Conservation (phyloP, 768 basidiomycete genomes). For the Russula griseocarnosa region DNA sequence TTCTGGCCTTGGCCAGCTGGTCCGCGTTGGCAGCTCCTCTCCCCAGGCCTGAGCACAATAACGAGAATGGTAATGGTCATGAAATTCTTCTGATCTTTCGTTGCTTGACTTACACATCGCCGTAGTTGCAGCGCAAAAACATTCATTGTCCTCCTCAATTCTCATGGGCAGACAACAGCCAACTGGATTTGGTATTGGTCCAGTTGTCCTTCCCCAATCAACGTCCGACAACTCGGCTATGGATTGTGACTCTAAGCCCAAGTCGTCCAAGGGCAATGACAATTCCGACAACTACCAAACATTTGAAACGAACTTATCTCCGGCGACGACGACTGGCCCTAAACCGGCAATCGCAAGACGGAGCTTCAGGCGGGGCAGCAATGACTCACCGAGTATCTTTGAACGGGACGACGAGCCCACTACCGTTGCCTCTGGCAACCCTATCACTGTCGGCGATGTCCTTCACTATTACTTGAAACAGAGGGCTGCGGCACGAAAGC, state of each 20-base stretch:
- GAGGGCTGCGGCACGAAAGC: background rate
- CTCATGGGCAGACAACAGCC: background rate
- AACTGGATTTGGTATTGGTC: too few relatives aligned
- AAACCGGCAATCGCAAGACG: too few relatives aligned
- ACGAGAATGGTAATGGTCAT: background rate
- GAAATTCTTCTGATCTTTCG: background rate
- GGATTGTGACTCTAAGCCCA: too few relatives aligned
- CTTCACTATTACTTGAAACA: background rate
- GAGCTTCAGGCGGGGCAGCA: background rate
- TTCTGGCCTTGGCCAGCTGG: background rate
- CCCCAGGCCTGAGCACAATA: background rate
- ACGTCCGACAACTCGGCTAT: too few relatives aligned
- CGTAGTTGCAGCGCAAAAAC: background rate
- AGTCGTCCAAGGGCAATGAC: too few relatives aligned
- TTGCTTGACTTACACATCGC: background rate
- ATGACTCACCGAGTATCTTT: background rate
- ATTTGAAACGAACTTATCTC: too few relatives aligned
- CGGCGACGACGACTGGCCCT: background rate
- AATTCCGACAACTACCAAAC: too few relatives aligned
- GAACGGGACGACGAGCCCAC: background rate
- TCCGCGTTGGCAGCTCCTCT: background rate
- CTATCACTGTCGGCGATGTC: background rate
- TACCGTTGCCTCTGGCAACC: too few relatives aligned
- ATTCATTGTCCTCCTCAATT: background rate
- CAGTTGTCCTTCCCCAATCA: too few relatives aligned